These are phyloP conservation scores for Ustilago nuda DNA, from an alignment of 1,284 basidiomycete species.

Conservation along the genomic window DNA sequence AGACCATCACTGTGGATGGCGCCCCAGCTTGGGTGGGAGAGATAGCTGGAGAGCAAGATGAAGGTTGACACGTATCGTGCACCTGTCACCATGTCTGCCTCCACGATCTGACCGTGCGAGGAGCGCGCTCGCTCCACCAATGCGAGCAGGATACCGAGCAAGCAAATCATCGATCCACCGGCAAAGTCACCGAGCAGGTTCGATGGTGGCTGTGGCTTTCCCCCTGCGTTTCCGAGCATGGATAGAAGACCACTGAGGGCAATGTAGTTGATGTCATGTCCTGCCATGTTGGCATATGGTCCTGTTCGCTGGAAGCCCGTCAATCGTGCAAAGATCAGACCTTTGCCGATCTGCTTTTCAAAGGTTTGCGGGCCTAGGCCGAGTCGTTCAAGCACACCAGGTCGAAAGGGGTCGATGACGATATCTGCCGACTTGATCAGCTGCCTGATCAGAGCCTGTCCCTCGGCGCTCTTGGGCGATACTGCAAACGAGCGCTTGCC, in stretches of 20 bases:
- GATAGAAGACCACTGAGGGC: slow-evolving; percentile 81
- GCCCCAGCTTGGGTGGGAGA: slow-evolving; percentile 69
- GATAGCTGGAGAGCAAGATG: slow-evolving; percentile 73
- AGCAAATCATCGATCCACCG: slow-evolving; percentile 81
- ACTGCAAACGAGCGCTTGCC: slow-evolving; percentile 80
- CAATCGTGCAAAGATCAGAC: slow-evolving; percentile 67
- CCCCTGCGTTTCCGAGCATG: slow-evolving; percentile 68
- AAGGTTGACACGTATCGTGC: slow-evolving; percentile 81
- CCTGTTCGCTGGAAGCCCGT: slow-evolving; percentile 69
- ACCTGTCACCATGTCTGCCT: slow-evolving; percentile 85
- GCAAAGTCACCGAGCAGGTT: slow-evolving; percentile 85
- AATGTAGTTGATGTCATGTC: slow-evolving; percentile 86
- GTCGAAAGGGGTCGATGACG: slow-evolving; percentile 84
- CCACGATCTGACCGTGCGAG: slow-evolving; percentile 79
- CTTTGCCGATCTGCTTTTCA: slow-evolving; percentile 73
- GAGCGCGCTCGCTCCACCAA: slow-evolving; percentile 77
- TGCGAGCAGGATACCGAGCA: slow-evolving; percentile 80
- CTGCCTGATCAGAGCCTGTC: slow-evolving; percentile 75
- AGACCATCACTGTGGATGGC: slow-evolving; percentile 73
- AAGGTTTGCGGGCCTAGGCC: slow-evolving; percentile 79
- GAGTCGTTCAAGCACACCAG: slow-evolving; percentile 82
- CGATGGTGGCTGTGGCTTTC: slow-evolving; percentile 79
- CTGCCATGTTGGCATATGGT: slow-evolving; percentile 68
- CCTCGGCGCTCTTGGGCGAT: slow-evolving; percentile 76
- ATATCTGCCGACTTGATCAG: slow-evolving; percentile 80